These are phyloP conservation scores for Starmerella powellii DNA, from an alignment of 805 yeast species.

Conservation along the genomic window DNA sequence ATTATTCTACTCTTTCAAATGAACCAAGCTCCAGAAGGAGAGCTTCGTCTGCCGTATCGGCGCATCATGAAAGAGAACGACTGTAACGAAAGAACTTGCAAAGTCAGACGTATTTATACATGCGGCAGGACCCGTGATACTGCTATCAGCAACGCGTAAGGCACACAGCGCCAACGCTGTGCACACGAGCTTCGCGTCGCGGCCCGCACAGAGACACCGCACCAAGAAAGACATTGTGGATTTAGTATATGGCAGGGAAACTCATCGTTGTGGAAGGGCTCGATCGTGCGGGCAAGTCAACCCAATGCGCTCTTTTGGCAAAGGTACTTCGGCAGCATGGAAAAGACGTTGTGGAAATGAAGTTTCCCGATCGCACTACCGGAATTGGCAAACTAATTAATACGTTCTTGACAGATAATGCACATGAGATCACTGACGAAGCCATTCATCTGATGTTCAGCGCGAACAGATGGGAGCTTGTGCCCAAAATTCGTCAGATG, in stretches of 20 bases:
- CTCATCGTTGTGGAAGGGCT: constrained; percentile 82
- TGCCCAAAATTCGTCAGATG: constrained; percentile 34
- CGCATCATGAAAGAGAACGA: constrained; percentile 2
- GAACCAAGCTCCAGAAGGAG: too few species aligned
- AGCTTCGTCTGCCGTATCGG: too few species aligned
- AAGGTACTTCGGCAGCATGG: constrained; percentile 24
- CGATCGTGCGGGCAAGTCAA: constrained; percentile 89
- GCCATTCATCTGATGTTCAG: constrained; percentile 78
- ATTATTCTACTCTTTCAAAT: constrained; percentile 18
- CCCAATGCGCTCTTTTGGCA: constrained; percentile 47
- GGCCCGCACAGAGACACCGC: too few species aligned
- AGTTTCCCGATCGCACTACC: constrained; percentile 84
- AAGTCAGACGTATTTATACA: too few species aligned
- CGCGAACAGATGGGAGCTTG: constrained; percentile 90
- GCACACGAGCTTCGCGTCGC: too few species aligned
- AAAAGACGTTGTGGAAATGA: constrained; percentile 40
- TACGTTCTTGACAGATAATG: constrained; percentile 41
- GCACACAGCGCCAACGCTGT: background rate
- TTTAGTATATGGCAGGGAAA: constrained; percentile 61
- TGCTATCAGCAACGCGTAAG: too few species aligned
- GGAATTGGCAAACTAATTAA: constrained; percentile 70
- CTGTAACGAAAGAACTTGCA: constrained; percentile 15
- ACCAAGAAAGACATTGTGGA: too few species aligned
- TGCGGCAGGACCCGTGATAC: too few species aligned
- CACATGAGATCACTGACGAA: constrained; percentile 52